Evolutionary conservation across 2,329 filamentous ascomycete genomes (phyloP).

Genomic region (Apiospora saccharicola): DNA sequence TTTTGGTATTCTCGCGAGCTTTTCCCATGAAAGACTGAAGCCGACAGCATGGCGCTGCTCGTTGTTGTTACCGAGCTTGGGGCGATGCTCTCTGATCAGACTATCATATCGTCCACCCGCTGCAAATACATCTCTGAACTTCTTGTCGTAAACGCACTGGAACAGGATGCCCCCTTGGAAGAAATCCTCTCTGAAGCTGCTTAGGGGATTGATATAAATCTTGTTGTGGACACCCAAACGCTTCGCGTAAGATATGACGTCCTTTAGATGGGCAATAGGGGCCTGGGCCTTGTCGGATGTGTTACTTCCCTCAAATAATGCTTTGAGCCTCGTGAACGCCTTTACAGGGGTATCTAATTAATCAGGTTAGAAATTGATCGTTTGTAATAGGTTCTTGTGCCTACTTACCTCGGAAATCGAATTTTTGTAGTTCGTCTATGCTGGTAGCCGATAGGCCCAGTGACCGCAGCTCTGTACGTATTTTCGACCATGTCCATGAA

Average conservation of each 20-base stretch:
- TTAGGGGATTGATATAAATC: constrained; percentile 84
- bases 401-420: constrained; percentile 81
- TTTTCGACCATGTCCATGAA: constrained; percentile 81
- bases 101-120: constrained; percentile 94
- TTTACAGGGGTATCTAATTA: constrained; percentile 61
- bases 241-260: constrained; percentile 79
- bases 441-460: constrained; percentile 88
- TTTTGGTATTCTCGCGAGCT: constrained; percentile 72
- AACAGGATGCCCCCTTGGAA: constrained; percentile 88
- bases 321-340: constrained; percentile 65
- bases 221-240: constrained; percentile 78
- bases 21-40: constrained; percentile 90
- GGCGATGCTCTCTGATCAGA: constrained; percentile 83
- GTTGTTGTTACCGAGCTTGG: constrained; percentile 68
- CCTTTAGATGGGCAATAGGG: constrained; percentile 80
- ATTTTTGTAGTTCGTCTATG: constrained; percentile 86
- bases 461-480: constrained; percentile 79
- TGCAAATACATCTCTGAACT: constrained; percentile 85
- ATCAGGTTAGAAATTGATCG: constrained; percentile 28
- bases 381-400: background rate
- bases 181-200: constrained; percentile 90
- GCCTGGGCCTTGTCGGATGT: constrained; percentile 77
- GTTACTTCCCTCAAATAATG: constrained; percentile 67
- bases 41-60: constrained; percentile 85
- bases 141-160: constrained; percentile 87